Evolutionary conservation across 257 asterid genomes (phyloP).

Genomic region (Linaria vulgaris): DNA sequence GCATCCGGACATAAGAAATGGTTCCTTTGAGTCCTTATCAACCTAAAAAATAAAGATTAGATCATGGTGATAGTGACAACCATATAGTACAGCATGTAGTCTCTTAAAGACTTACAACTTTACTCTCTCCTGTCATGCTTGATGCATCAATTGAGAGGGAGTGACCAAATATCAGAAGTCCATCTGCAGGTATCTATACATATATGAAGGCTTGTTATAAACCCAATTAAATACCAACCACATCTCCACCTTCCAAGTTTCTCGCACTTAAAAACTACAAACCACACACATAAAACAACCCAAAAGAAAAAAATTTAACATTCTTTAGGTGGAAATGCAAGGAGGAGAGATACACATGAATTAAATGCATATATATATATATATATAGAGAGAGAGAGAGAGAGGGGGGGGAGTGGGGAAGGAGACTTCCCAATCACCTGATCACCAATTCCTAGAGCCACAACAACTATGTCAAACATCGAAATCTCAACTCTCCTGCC

Average conservation of each 20-base stretch:
- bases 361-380: too few relatives aligned
- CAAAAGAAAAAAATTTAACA: background rate
- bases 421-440: conserved; percentile 48
- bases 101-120: conserved; percentile 54
- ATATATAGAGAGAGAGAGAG: background rate
- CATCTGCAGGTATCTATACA: conserved; percentile 91
- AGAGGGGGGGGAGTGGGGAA: too few relatives aligned
- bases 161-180: conserved; percentile 69
- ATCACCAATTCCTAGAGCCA: conserved; percentile 93
- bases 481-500: conserved; percentile 81
- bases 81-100: conserved; percentile 13
- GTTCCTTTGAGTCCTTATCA: conserved; percentile 73
- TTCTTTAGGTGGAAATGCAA: background rate
- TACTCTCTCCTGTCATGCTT: conserved; percentile 97
- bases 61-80: conserved; percentile 15
- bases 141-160: conserved; percentile 91
- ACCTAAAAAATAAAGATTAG: conserved; percentile 43
- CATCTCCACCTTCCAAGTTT: background rate
- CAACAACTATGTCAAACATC: conserved; percentile 82
- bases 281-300: background rate
- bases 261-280: conserved; percentile 4
- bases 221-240: conserved; percentile 12
- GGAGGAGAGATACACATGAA: too few relatives aligned
- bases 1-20: conserved; percentile 93
- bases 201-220: conserved; percentile 23